These are phyloP conservation scores for Podospora conica DNA, from an alignment of 495 filamentous ascomycete species.

Conservation along the genomic window DNA sequence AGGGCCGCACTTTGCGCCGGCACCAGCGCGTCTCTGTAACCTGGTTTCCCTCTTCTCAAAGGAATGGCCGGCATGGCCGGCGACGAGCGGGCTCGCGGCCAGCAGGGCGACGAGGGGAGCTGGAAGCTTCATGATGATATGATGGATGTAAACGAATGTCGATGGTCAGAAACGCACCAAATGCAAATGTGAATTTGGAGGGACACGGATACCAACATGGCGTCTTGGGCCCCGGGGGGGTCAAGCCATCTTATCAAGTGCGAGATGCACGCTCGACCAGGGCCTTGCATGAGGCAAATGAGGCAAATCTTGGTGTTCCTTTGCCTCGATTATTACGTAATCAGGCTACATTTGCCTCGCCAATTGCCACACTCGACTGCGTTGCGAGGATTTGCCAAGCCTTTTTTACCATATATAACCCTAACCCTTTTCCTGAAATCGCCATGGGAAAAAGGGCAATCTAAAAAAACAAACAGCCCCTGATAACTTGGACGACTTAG, in stretches of 20 bases:
- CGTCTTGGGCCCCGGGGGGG: not conserved
- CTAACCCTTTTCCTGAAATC: no score
- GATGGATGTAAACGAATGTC: not conserved
- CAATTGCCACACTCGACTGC: no score
- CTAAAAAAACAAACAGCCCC: no score
- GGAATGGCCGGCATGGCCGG: not conserved
- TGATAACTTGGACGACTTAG: no score
- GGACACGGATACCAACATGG: not conserved
- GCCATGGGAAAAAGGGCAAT: no score
- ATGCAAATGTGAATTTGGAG: not conserved
- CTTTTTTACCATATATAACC: no score
- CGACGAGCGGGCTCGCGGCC: not conserved
- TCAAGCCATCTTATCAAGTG: not conserved
- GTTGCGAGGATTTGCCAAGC: no score
- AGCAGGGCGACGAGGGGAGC: not conserved
- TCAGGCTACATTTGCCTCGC: no score
- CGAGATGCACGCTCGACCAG: not conserved
- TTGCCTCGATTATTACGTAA: no score
- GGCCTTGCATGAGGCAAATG: no score
- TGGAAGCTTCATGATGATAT: conserved; percentile 9
- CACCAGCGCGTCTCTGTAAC: not conserved
- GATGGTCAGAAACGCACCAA: not conserved
- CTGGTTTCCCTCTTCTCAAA: not conserved
- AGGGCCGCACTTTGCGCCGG: conserved; percentile 14
- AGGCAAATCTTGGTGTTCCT: no score